Percentiles rank a stretch among this genome's conserved stretches.
Evolutionary conservation across 345 rosid species (phyloP).

Genomic region (Raphanus raphanistrum): DNA sequence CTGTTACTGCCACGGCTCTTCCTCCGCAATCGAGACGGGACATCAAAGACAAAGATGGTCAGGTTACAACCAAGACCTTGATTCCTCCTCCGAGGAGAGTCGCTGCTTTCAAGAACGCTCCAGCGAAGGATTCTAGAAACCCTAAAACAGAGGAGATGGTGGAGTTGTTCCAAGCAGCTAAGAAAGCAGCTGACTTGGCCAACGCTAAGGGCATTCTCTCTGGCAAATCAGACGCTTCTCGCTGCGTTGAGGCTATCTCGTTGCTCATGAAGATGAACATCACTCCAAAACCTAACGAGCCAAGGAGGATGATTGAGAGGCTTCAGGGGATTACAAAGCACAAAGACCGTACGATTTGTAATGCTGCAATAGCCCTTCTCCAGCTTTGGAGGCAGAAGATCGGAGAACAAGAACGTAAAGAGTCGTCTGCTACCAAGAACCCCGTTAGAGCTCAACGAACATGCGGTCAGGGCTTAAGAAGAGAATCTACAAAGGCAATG

Average conservation of each 20-base stretch:
- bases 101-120: neutral
- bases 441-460: neutral
- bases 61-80: slow-evolving; percentile 12
- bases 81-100: neutral
- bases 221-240: neutral
- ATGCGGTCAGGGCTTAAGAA: neutral
- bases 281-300: neutral
- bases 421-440: neutral
- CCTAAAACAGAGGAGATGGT: neutral
- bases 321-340: slow-evolving; percentile 30
- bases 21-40: neutral
- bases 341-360: slow-evolving; percentile 12
- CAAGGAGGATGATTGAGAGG: slow-evolving; percentile 19
- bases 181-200: slow-evolving; percentile 16
- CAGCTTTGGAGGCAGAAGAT: slow-evolving; percentile 8
- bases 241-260: slow-evolving; percentile 11
- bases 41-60: slow-evolving; percentile 6
- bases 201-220: neutral
- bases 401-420: neutral
- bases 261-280: neutral
- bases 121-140: neutral
- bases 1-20: neutral
- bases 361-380: slow-evolving; percentile 8
- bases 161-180: slow-evolving; percentile 9
- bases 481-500: neutral